phyloP scores from a whole-genome alignment of 495 filamentous ascomycete genomes.

The Xylaria acuta region DNA sequence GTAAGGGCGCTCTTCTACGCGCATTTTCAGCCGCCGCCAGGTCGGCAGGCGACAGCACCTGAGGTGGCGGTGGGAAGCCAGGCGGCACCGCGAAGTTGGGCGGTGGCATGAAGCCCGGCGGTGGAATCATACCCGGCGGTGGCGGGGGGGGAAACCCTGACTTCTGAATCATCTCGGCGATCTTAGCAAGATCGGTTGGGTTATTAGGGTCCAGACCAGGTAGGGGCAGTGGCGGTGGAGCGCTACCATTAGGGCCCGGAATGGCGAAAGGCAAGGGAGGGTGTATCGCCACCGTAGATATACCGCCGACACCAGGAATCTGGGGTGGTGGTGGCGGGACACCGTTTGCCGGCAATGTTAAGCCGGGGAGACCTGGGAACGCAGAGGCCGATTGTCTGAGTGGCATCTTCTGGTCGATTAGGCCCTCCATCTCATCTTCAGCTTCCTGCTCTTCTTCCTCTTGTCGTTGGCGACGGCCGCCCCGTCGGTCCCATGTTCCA shows the following conservation, averaged over 20 bases:
- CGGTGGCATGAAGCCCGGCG: constrained; percentile 56
- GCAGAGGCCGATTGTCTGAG: constrained; percentile 50
- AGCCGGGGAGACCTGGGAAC: constrained; percentile 57
- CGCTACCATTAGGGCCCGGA: constrained; percentile 53
- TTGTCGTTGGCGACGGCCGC: constrained; percentile 76
- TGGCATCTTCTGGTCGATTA: constrained; percentile 93
- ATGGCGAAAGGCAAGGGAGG: constrained; percentile 47
- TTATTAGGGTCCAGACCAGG: constrained; percentile 62
- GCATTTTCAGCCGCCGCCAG: constrained; percentile 34
- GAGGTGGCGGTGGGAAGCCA: constrained; percentile 55
- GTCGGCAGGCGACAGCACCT: constrained; percentile 31
- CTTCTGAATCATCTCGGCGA: constrained; percentile 68
- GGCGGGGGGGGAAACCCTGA: constrained; percentile 58
- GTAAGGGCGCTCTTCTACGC: constrained; percentile 69
- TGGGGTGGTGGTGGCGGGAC: constrained; percentile 43
- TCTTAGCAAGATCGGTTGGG: constrained; percentile 70
- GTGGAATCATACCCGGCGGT: constrained; percentile 50
- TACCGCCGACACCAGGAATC: constrained; percentile 56
- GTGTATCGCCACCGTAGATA: constrained; percentile 34
- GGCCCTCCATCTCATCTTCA: constrained; percentile 88
- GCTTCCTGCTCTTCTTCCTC: constrained; percentile 93
- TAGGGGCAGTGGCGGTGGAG: constrained; percentile 59
- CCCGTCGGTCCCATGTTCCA: constrained; percentile 88
- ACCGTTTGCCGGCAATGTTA: constrained; percentile 49
- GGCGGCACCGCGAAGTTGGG: constrained; percentile 59